A percentile compares a stretch with the other conserved stretches of the same genome.
phyloP scores from a whole-genome alignment of 176 grass and related monocot species.

The bread wheat (Triticum aestivum) region IWGSC_CS_RefSeq_v2.1 NC_057810.1:211411627-211412126 shows the following conservation, averaged over 20 bases:
- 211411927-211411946: slow-evolving; percentile 97
- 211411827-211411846: not conserved
- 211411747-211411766: not conserved
- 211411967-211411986: slow-evolving; percentile 29
- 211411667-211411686: not conserved
- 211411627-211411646: not conserved
- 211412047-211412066: not conserved
- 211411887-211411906: slow-evolving; percentile 90
- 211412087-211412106: slow-evolving; percentile 73
- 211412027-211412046: not conserved
- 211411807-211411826: slow-evolving; percentile 1
- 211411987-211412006: slow-evolving; percentile 20
- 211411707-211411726: slow-evolving; percentile 9
- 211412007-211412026: not conserved
- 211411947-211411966: slow-evolving; percentile 91
- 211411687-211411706: not conserved
- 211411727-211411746: not conserved
- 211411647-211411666: not conserved
- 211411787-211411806: not conserved
- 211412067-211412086: slow-evolving; percentile 56
- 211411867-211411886: slow-evolving; percentile 66
- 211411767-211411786: not conserved
- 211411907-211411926: slow-evolving; percentile 94
- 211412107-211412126: slow-evolving; percentile 93
- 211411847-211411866: not conserved